Conservation (phyloP, 2,329 filamentous ascomycete species). For the Hymenoscyphus salicellus region DNA sequence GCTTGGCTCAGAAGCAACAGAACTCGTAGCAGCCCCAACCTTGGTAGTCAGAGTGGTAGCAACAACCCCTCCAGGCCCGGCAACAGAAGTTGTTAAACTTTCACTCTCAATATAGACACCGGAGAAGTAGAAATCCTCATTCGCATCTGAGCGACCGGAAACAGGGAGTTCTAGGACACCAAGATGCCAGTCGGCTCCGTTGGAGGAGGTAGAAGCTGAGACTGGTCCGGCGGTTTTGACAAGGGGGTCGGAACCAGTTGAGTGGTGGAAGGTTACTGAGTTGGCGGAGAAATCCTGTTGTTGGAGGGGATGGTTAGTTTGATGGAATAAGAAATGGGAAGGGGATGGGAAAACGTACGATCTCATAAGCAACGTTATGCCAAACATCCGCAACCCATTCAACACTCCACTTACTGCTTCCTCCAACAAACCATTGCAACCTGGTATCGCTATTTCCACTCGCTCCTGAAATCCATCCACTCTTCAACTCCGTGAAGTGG, state of each 20-base stretch:
- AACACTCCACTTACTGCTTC: constrained; percentile 60
- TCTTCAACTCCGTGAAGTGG: constrained; percentile 75
- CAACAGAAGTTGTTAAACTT: constrained; percentile 41
- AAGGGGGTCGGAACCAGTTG: constrained; percentile 57
- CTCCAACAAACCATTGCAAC: constrained; percentile 63
- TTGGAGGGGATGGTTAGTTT: neutral
- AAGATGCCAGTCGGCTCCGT: constrained; percentile 71
- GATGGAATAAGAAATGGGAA: neutral
- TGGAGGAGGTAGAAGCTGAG: constrained; percentile 57
- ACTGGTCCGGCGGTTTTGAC: constrained; percentile 59
- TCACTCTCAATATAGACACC: constrained; percentile 69
- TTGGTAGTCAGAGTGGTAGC: neutral
- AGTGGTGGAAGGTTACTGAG: constrained; percentile 68
- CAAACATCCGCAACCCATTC: constrained; percentile 61
- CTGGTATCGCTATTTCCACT: constrained; percentile 48
- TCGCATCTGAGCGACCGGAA: constrained; percentile 49
- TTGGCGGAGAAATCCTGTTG: constrained; percentile 54
- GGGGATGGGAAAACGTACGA: constrained; percentile 40
- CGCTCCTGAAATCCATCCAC: constrained; percentile 56
- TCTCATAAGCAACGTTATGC: constrained; percentile 75
- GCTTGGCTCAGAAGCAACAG: neutral
- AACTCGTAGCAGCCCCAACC: neutral
- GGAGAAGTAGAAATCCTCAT: constrained; percentile 69
- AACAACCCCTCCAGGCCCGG: constrained; percentile 33
- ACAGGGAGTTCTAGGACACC: constrained; percentile 65